phyloP scores from a whole-genome alignment of 1,284 basidiomycete species.

The Boletellus dicymbophilus region DNA sequence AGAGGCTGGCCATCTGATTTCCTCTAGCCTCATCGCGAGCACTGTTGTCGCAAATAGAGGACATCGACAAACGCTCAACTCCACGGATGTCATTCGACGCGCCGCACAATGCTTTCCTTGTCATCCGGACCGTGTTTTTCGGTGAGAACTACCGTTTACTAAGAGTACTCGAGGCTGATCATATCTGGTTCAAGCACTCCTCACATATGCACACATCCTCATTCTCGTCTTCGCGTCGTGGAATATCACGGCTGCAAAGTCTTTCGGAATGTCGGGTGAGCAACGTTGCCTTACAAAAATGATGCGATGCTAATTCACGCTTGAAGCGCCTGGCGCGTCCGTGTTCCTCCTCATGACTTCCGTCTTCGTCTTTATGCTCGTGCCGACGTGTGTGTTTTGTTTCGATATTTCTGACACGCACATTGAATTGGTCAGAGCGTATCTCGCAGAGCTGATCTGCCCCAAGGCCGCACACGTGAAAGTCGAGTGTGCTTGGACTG shows the following conservation, averaged over 20 bases:
- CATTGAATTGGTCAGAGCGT: constrained; percentile 22
- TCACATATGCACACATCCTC: constrained; percentile 52
- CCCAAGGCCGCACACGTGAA: constrained; percentile 41
- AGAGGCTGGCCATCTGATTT: constrained; percentile 14
- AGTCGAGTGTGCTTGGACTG: constrained; percentile 58
- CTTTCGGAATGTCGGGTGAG: constrained; percentile 41
- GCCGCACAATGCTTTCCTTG: constrained; percentile 47
- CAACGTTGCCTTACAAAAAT: background rate
- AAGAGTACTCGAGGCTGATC: background rate
- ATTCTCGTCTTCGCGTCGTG: constrained; percentile 57
- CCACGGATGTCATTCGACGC: constrained; percentile 8
- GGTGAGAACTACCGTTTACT: constrained; percentile 40
- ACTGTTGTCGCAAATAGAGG: too few species aligned
- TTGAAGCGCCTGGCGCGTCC: constrained; percentile 47
- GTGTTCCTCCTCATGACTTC: constrained; percentile 55
- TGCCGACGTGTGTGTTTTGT: constrained; percentile 46
- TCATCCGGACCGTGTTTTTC: constrained; percentile 57
- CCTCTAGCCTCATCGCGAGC: too few species aligned
- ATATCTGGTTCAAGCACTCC: constrained; percentile 42
- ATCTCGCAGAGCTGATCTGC: constrained; percentile 39
- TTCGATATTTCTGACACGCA: background rate
- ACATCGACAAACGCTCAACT: constrained; percentile 15
- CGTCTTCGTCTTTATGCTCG: constrained; percentile 43
- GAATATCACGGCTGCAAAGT: constrained; percentile 47
- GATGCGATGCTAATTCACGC: background rate